phyloP scores from a whole-genome alignment of 495 filamentous ascomycete species.

The Penicillium silybi region DNA sequence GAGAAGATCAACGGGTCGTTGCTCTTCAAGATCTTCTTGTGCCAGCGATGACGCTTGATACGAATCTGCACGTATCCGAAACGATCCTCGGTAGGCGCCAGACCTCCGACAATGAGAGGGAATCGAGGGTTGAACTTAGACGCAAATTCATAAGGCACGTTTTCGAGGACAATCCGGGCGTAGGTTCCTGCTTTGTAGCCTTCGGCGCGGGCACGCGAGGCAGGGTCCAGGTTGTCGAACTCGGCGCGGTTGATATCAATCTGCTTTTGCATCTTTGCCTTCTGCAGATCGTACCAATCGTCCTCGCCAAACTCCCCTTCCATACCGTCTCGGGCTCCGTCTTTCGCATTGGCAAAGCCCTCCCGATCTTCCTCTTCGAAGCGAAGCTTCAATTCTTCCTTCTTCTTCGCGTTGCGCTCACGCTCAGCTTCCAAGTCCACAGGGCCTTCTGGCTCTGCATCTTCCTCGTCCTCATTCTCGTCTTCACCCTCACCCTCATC shows the following conservation, averaged over 20 bases:
- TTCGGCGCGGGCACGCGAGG: constrained; percentile 75
- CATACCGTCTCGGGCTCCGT: constrained; percentile 56
- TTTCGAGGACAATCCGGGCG: constrained; percentile 80
- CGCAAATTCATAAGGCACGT: constrained; percentile 88
- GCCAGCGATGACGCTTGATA: constrained; percentile 96
- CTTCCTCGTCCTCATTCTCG: constrained; percentile 25
- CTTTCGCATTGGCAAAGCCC: constrained; percentile 82
- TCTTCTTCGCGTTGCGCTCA: constrained; percentile 82
- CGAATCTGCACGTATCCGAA: constrained; percentile 93
- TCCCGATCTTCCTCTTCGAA: constrained; percentile 98
- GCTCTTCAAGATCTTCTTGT: constrained; percentile 97
- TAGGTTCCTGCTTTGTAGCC: constrained; percentile 93
- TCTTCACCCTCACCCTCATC: constrained; percentile 36
- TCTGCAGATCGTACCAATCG: constrained; percentile 97
- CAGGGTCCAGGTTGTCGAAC: constrained; percentile 78
- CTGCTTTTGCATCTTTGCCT: constrained; percentile 91
- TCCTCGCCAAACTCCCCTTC: constrained; percentile 88
- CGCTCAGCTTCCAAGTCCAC: constrained; percentile 74
- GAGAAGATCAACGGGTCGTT: constrained; percentile 97
- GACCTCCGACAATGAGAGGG: constrained; percentile 84
- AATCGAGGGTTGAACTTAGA: constrained; percentile 79
- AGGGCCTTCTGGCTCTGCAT: constrained; percentile 28
- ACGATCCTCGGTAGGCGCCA: constrained; percentile 87
- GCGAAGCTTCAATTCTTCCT: constrained; percentile 88
- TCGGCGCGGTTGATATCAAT: constrained; percentile 90